Evolutionary conservation across 2,329 filamentous ascomycete species (phyloP).

Genomic region (Rhynchosporium agropyri): DNA sequence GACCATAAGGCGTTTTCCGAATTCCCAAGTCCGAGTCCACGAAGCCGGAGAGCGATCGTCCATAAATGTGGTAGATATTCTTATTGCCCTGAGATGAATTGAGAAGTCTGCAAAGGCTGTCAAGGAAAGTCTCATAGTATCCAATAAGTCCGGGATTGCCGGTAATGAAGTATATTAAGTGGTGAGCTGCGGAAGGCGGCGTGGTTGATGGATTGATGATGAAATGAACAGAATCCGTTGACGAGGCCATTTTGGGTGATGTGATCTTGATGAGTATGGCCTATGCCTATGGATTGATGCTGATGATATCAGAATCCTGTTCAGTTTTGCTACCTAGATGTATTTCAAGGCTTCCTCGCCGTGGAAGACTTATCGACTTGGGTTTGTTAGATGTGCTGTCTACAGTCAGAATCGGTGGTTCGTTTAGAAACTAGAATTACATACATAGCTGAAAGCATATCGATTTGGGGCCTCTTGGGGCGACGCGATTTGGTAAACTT

Average conservation of each 20-base stretch:
- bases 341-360: too few species aligned
- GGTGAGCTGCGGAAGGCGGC: slow-evolving; percentile 25
- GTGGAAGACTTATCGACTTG: too few species aligned
- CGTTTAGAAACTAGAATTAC: too few species aligned
- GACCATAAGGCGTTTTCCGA: slow-evolving; percentile 44
- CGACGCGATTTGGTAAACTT: too few species aligned
- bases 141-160: slow-evolving; percentile 77
- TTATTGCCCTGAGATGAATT: slow-evolving; percentile 45
- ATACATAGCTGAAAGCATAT: too few species aligned
- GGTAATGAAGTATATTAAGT: slow-evolving; percentile 71
- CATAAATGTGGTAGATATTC: slow-evolving; percentile 52
- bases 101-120: slow-evolving; percentile 57
- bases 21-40: slow-evolving; percentile 54
- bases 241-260: not conserved
- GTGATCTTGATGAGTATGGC: not conserved
- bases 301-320: too few species aligned
- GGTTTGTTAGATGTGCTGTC: too few species aligned
- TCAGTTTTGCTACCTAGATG: not conserved
- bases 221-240: slow-evolving; percentile 18
- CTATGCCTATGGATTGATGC: not conserved
- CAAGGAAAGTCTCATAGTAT: slow-evolving; percentile 72
- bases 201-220: slow-evolving; percentile 27
- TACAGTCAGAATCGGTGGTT: too few species aligned
- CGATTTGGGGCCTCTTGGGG: too few species aligned
- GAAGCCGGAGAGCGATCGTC: slow-evolving; percentile 60